Conservation (phyloP, 2,329 filamentous ascomycete genomes). For the Phaeoacremonium minimum region DNA sequence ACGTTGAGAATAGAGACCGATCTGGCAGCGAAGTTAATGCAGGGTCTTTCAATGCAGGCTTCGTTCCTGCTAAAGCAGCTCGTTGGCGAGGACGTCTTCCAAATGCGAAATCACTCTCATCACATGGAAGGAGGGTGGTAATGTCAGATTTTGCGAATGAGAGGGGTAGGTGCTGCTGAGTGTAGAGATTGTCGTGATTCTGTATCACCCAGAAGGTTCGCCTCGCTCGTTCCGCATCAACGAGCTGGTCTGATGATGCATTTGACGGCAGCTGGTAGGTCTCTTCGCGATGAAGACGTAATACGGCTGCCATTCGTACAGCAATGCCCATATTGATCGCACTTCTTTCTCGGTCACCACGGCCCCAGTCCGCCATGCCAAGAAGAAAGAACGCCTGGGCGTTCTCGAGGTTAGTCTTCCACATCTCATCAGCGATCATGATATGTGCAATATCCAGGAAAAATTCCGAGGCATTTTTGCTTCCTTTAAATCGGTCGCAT, state of each 20-base stretch:
- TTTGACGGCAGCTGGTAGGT: constrained; percentile 20
- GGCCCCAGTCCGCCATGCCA: constrained; percentile 26
- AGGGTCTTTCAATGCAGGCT: constrained; percentile 19
- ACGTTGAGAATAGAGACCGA: constrained; percentile 29
- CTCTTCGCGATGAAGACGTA: constrained; percentile 30
- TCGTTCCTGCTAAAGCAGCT: constrained; percentile 25
- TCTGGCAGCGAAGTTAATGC: constrained; percentile 13
- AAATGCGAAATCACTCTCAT: constrained; percentile 31
- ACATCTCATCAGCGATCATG: constrained; percentile 22
- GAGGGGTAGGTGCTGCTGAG: constrained; percentile 23
- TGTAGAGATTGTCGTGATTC: constrained; percentile 29
- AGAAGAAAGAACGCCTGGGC: constrained; percentile 26
- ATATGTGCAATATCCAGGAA: constrained; percentile 18
- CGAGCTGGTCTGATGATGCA: constrained; percentile 20
- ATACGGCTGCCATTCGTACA: constrained; percentile 26
- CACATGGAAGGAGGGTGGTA: constrained; percentile 27
- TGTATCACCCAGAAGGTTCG: constrained; percentile 32
- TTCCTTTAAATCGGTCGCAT: constrained; percentile 14
- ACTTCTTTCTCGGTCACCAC: constrained; percentile 22
- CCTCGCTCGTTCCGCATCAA: constrained; percentile 25
- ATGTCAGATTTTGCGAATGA: constrained; percentile 28
- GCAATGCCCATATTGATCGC: constrained; percentile 31
- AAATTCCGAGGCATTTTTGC: constrained; percentile 17
- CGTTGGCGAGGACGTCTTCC: constrained; percentile 20
- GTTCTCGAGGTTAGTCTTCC: constrained; percentile 18